Evolutionary conservation across 495 filamentous ascomycete genomes (phyloP), one percentile per base, ranked within the genome.

Genomic region (Jackrogersella minutella): DNA sequence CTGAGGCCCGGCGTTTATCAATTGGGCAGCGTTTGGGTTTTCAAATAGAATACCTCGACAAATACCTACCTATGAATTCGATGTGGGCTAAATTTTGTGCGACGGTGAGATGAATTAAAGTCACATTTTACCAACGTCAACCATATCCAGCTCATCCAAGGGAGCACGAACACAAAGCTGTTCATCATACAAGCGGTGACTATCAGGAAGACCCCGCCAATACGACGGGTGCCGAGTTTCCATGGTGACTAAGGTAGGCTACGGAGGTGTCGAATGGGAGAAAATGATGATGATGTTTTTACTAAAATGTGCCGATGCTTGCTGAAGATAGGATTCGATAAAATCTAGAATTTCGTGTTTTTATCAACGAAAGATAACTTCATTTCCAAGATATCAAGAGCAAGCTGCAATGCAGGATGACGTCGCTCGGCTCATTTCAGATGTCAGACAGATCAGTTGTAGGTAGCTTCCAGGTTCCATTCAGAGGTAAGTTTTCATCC

Each of bases 21-120:
- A 61, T 69, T 69, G 66, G 66, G 66, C 60, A 64, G 41, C 60
- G 30, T 44, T 63, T 40, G 47, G 65, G 58, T 56, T 36, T 14
- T 52, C 28, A 52, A 44, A 49, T 55, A 8, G 13, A 51, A 46
- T 13, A 17, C 14, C 30, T 47, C 33, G 13, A 33, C 37, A 28
- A 28, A 33, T 34, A 17, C 19, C 52, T 39, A 50, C 39, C 64
- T 36, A 53, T 52, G 19, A 13, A 61, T 58, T 22, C 1, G 19
- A 34, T 55, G 24, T 6, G 22, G 37, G 30, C 24, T 39, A 22
- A 39, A 39, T 13, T 2, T 33, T 13, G 43, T 64, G 36, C 58
- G 60, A 58, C 54, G 14, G 28, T 52, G 21, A 54, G 41, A 50
- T 64, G 58, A 55, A 53, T 64, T 30, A 26, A 64, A 57, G 56